Base-by-base conservation (phyloP, 2,329 filamentous ascomycete species). In the Xylaria digitata region DNA sequence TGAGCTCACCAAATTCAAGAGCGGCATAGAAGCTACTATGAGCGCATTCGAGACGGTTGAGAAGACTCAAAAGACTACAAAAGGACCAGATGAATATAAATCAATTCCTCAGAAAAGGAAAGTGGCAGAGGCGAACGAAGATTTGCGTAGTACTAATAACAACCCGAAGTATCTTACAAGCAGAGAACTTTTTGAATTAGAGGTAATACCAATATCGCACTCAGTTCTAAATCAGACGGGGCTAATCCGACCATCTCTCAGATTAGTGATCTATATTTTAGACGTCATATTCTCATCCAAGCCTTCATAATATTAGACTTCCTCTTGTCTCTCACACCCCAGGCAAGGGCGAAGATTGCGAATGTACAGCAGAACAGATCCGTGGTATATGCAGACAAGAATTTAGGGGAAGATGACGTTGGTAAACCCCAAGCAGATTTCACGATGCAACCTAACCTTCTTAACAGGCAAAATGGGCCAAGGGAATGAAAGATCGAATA, bases 121-220 rank as follows among this genome's bases (percentile, higher is more conserved):
- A 78, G 84, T 86, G 49, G 84, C 86, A 11, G 85, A 84, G 48
- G 80, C 81, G 32, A 85, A 88, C 58, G 87, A 87, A 7, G 84
- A 87, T 56, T 86, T 88, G 61, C 89, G 90, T 67, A 85, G 89
- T 26, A 91, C 89, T 75, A 90, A 88, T 26, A 98, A 97, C 81
- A 99, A 99, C 75, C 95, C 96, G 1, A 99, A 98, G 77, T 99
- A 99, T 77, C 86, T 99, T 19, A 99, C 96, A n/a, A 98, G 94
- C 78, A 88, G 92, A 71, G 96, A 99, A 77, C 84, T 99, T 1
- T 99, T 99, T 79, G 93, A 96, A 74, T 87, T 99, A 52, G 96
- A 99, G 86, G 92, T 93, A 84, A 67, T 82, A 4, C 7, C 7
- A 6, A 37, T 19, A 19, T 40, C 5, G 15, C 21, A 61, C 57